Percentiles rank a stretch among this genome's conserved stretches.
These are phyloP conservation scores for Rhodotorula paludigena DNA, from an alignment of 768 basidiomycete species.

Conservation along the genomic window DNA sequence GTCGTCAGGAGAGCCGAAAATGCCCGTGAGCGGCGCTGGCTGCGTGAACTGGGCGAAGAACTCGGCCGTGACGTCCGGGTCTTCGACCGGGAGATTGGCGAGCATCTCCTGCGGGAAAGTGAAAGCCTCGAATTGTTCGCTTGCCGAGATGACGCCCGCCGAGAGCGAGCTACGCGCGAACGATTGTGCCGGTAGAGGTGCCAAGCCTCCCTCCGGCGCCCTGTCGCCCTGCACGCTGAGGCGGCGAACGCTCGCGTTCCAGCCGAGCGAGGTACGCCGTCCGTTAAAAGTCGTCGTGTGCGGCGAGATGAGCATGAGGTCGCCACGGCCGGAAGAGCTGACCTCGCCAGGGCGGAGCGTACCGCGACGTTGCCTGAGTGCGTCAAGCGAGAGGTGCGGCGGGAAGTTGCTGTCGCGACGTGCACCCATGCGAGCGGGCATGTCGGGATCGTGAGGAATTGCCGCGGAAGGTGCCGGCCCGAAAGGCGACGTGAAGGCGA, in stretches of 20 bases:
- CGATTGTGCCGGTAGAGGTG: background rate
- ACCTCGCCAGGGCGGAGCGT: slow-evolving; percentile 10
- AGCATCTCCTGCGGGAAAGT: slow-evolving; percentile 20
- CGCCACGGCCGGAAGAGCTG: background rate
- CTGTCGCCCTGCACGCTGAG: background rate
- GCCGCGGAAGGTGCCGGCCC: no score
- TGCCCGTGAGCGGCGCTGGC: background rate
- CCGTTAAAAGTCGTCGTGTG: slow-evolving; percentile 14
- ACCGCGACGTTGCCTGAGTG: slow-evolving; percentile 26
- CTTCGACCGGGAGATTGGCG: slow-evolving; percentile 14
- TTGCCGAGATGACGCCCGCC: slow-evolving; percentile 7
- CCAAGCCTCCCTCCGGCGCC: no score
- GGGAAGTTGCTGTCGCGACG: background rate
- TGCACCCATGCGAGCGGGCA: no score
- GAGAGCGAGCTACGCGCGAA: slow-evolving; percentile 3
- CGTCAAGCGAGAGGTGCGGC: slow-evolving; percentile 17
- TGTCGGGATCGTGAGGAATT: no score
- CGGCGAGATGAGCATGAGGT: slow-evolving; percentile 38
- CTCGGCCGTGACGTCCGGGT: slow-evolving; percentile 10
- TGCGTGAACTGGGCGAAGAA: slow-evolving; percentile 2
- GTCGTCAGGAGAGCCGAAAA: background rate
- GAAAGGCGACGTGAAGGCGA: background rate
- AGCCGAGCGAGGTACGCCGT: slow-evolving; percentile 35
- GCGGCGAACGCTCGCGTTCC: slow-evolving; percentile 14
- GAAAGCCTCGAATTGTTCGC: slow-evolving; percentile 19